Evolutionary conservation across 345 rosid species (phyloP).

Genomic region (Eucalyptus melliodora): DNA sequence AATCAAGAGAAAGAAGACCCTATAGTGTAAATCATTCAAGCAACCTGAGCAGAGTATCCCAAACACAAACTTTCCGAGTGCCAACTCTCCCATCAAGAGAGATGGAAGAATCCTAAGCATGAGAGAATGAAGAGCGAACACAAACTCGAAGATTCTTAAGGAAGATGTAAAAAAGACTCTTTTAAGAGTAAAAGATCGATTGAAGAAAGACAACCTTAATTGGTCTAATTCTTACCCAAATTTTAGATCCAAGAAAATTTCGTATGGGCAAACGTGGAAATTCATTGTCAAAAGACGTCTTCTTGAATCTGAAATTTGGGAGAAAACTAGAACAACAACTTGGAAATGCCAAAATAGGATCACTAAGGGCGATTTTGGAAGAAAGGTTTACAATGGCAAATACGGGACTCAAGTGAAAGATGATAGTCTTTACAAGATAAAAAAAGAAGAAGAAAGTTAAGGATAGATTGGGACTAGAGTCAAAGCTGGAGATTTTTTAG

Average conservation of each 20-base stretch:
- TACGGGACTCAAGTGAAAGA: too few relatives aligned
- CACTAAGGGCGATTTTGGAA: background rate
- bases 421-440: background rate
- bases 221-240: background rate
- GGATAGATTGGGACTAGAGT: background rate
- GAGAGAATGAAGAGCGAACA: background rate
- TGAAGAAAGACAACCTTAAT: background rate
- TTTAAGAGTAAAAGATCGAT: background rate
- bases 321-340: background rate
- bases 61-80: too few relatives aligned
- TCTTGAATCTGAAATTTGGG: background rate
- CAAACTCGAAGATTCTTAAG: too few relatives aligned
- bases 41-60: background rate
- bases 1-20: background rate
- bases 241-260: background rate
- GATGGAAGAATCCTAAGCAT: background rate
- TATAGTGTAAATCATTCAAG: too few relatives aligned
- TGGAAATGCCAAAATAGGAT: background rate
- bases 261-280: background rate
- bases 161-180: background rate
- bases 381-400: background rate
- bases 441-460: too few relatives aligned
- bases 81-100: background rate
- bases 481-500: background rate
- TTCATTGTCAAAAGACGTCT: background rate